Conservation (phyloP, 2,329 filamentous ascomycete species). For the Apiospora phragmitis region DNA sequence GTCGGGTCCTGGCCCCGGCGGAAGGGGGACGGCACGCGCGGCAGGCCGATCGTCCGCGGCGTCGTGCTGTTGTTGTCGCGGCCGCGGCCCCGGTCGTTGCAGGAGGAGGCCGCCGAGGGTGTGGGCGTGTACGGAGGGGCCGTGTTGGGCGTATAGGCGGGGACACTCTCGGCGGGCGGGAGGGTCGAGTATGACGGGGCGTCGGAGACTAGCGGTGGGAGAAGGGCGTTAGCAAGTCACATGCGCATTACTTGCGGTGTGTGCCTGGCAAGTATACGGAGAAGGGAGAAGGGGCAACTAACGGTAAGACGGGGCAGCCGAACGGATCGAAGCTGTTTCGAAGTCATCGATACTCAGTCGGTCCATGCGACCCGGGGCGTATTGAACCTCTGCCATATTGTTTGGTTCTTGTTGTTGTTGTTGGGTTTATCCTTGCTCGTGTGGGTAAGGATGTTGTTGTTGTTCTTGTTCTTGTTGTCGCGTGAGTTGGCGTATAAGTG, state of each 20-base stretch:
- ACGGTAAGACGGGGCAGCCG: slow-evolving; percentile 69
- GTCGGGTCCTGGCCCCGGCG: slow-evolving; percentile 40
- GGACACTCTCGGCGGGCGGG: slow-evolving; percentile 40
- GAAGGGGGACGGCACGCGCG: slow-evolving; percentile 46
- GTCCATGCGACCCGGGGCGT: slow-evolving; percentile 23
- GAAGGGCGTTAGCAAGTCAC: not conserved
- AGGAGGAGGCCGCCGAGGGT: slow-evolving; percentile 34
- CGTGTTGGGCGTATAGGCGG: slow-evolving; percentile 18
- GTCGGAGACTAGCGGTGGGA: slow-evolving; percentile 52
- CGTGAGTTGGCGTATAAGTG: not conserved
- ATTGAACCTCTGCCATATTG: slow-evolving; percentile 29
- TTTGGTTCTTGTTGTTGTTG: slow-evolving; percentile 6
- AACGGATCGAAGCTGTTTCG: slow-evolving; percentile 67
- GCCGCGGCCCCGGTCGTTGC: slow-evolving; percentile 24
- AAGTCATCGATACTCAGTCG: slow-evolving; percentile 54
- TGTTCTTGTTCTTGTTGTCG: not conserved
- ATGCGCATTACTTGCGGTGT: not conserved
- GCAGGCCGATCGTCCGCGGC: slow-evolving; percentile 44
- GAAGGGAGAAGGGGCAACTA: not conserved
- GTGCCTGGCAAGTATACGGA: too few relatives aligned
- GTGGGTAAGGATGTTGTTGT: not conserved
- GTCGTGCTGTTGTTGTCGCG: slow-evolving; percentile 14
- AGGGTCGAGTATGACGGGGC: slow-evolving; percentile 65
- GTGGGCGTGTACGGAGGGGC: slow-evolving; percentile 23
- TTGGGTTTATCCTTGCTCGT: not conserved